Percentiles rank a stretch among this genome's conserved stretches.
These are phyloP conservation scores for Cutaneotrichosporon mucoides DNA, from an alignment of 1,284 basidiomycete species.

Conservation along the genomic window DNA sequence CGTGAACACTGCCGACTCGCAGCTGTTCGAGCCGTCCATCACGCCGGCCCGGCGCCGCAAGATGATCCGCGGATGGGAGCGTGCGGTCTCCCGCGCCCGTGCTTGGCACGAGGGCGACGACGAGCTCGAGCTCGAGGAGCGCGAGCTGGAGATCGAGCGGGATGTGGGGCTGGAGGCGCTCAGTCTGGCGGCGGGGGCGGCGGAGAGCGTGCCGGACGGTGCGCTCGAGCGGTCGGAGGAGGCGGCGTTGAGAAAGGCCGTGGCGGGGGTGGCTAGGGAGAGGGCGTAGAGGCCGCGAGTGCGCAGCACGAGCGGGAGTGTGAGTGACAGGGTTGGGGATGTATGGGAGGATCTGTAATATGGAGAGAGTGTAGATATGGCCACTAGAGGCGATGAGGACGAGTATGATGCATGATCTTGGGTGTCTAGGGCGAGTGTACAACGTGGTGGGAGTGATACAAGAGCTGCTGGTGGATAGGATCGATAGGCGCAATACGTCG, in stretches of 20 bases:
- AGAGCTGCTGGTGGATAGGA: no score
- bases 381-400: no score
- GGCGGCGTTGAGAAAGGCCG: neutral
- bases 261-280: neutral
- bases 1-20: constrained; percentile 82
- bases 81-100: constrained; percentile 72
- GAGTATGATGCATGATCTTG: no score
- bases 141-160: constrained; percentile 16
- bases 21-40: constrained; percentile 64
- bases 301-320: neutral
- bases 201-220: neutral
- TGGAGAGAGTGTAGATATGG: neutral
- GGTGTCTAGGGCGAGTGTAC: no score
- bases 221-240: neutral
- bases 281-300: neutral
- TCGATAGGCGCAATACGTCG: no score
- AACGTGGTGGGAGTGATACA: no score
- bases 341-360: no score
- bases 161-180: constrained; percentile 14
- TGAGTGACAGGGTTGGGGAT: no score
- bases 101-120: constrained; percentile 57
- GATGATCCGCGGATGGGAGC: constrained; percentile 74
- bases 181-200: neutral
- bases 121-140: constrained; percentile 17
- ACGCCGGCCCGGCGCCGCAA: constrained; percentile 57